Evolutionary conservation across 2,329 filamentous ascomycete genomes (phyloP).

Genomic region (Neonectria magnoliae): DNA sequence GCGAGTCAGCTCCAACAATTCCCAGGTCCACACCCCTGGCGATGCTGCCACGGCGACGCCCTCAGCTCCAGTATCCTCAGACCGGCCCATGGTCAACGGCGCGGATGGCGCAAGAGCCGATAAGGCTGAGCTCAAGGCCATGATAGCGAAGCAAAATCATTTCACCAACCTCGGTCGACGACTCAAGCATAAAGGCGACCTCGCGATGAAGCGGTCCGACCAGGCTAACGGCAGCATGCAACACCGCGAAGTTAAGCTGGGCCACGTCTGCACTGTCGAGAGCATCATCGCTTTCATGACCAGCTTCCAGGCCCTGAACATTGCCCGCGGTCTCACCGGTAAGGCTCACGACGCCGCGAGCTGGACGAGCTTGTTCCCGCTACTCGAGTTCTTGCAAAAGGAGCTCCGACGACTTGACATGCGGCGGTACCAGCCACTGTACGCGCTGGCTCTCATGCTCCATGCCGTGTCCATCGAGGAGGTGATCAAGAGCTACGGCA

Average conservation of each 20-base stretch:
- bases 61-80: constrained; percentile 38
- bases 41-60: constrained; percentile 51
- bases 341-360: constrained; percentile 52
- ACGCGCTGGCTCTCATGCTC: constrained; percentile 55
- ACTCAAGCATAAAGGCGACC: constrained; percentile 65
- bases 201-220: constrained; percentile 48
- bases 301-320: constrained; percentile 61
- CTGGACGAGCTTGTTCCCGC: constrained; percentile 58
- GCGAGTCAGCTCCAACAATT: constrained; percentile 63
- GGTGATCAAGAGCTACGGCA: constrained; percentile 50
- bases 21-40: constrained; percentile 62
- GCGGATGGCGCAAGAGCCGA: constrained; percentile 40
- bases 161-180: constrained; percentile 57
- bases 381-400: constrained; percentile 53
- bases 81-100: constrained; percentile 46
- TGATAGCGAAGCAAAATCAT: constrained; percentile 50
- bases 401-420: constrained; percentile 49
- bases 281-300: constrained; percentile 64
- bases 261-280: constrained; percentile 57
- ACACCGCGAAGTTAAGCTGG: constrained; percentile 50
- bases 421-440: constrained; percentile 51
- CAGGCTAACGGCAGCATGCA: constrained; percentile 38
- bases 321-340: constrained; percentile 55
- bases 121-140: constrained; percentile 40
- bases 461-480: constrained; percentile 58